Evolutionary conservation across 805 yeast genomes (phyloP), one percentile per base, ranked within the genome.

Genomic region (Myxozyma neotropica): DNA sequence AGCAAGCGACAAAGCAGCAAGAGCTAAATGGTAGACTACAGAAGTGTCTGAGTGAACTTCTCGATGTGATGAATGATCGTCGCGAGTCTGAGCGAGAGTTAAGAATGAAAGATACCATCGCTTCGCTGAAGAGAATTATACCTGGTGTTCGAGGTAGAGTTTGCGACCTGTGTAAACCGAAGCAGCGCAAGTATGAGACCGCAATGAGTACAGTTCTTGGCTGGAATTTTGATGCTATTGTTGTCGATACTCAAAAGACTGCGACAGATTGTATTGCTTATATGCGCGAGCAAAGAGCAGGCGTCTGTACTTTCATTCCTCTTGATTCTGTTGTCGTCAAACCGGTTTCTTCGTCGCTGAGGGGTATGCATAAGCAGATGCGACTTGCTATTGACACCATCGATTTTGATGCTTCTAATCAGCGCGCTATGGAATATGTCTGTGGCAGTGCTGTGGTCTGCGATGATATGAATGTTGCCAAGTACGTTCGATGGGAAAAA

Each of bases 81-180:
- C 82, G 93, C 65, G 97, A 89, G 67, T 78, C 91, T 0, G 81
- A 81, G 42, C 82, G 83, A 62, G 96, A 91, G 63, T 79, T 81
- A 51, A 82, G 79, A 62, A 74, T 88, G 43, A 78, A 93, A 56
- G 96, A 91, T 65, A 88, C 87, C 61, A 85, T 89, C 1, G 73
- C 84, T 0, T 79, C 83, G 55, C 74, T 94, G 55, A 86, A 83
- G 67, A 83, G 89, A 68, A 73, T 86, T n/a, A 81, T 87, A 63
- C 94, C 96, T 0, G 91, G 96, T 3, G 95, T 94, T 2, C 81
- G 81, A 65, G 98, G 97, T 2, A 72, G 90, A 10, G 83, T 93
- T 3, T 80, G 83, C 64, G 97, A 91, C 68, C 77, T 92, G 26
- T 88, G 93, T 47, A 83, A 83, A 57, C 96, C 97, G 21, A 79